Base-by-base conservation (phyloP, 306 rosid genomes). In the Vigna angularis region DNA sequence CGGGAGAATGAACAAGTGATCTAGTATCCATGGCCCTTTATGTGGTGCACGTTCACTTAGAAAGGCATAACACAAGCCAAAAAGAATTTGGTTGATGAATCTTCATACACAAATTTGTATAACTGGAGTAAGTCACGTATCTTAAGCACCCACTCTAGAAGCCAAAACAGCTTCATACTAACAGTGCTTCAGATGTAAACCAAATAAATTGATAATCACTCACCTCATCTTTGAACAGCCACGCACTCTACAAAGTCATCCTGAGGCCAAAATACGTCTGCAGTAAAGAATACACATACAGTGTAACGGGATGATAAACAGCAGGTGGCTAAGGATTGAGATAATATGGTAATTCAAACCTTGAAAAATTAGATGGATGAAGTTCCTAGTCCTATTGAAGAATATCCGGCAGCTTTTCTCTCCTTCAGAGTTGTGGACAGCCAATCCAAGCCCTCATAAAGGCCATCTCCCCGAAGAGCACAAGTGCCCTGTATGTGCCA, bases 401-500 rank as follows among this genome's bases (percentile, higher is more conserved):
- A 93, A 89, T 89, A 95, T 83, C 98, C 98, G 47, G 97, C 93
- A 78, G 98, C 98, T 70, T 81, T 90, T 88, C 89, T 95, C 84
- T 95, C 99, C 87, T 95, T 95, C 72, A 93, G 89, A n/a, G 98
- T 95, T 82, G 89, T 82, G 62, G 98, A 90, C 79, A 95, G 83
- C 99, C 99, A 95, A 74, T 95, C 99, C 88, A 95, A 83, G 45
- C 99, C 99, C 84, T 95, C 99, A 56, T 95, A 95, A 75, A 95
- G 99, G n/a, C 99, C 99, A 77, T 95, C 99, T 10, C 99, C 99
- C 65, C 59, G 82, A 13, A 95, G 91, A 1, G 99, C 99, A 71
- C 99, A 95, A 56, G 99, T 86, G 78, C 94, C 98, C 82, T 95
- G 99, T 80, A 95, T 91, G 87, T 95, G 99, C 98, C 99, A 95